These are phyloP conservation scores for Trematosphaeria pertusa DNA, from an alignment of 2,329 filamentous ascomycete species.

Conservation along the genomic window DNA sequence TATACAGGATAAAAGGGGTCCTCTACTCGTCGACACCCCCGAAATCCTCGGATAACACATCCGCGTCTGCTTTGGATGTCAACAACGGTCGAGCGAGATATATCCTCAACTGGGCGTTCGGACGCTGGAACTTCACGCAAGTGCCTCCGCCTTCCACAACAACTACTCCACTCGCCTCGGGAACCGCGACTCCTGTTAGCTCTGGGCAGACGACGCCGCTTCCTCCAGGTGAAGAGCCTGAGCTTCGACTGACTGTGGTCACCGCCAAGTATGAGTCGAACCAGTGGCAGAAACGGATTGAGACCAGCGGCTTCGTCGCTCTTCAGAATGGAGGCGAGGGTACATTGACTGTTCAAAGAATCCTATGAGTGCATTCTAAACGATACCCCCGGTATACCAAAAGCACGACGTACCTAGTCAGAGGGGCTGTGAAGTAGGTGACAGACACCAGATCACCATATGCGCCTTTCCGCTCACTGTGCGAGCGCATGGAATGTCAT, in stretches of 20 bases:
- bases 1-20: conserved; percentile 90
- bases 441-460: no score
- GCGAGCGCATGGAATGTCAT: no score
- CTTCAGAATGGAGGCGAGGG: conserved; percentile 31
- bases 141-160: conserved; percentile 45
- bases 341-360: conserved; percentile 26
- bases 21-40: conserved; percentile 56
- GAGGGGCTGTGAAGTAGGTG: no score
- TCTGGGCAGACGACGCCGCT: conserved; percentile 31
- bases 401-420: no score
- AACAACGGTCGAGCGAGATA: conserved; percentile 62
- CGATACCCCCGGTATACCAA: no score
- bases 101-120: conserved; percentile 98
- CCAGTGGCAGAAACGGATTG: conserved; percentile 79
- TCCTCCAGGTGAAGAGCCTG: conserved; percentile 60
- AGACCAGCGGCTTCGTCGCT: conserved; percentile 58
- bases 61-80: conserved; percentile 45
- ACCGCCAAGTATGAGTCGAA: conserved; percentile 74
- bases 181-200: conserved; percentile 24
- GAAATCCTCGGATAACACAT: conserved; percentile 53
- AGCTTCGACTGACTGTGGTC: conserved; percentile 77
- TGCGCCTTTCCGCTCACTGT: no score
- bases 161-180: conserved; percentile 28
- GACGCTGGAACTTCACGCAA: conserved; percentile 88
- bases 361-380: conserved; percentile 14